Base-by-base conservation (phyloP, 2,329 filamentous ascomycete genomes). In the Alternaria conjuncta region DNA sequence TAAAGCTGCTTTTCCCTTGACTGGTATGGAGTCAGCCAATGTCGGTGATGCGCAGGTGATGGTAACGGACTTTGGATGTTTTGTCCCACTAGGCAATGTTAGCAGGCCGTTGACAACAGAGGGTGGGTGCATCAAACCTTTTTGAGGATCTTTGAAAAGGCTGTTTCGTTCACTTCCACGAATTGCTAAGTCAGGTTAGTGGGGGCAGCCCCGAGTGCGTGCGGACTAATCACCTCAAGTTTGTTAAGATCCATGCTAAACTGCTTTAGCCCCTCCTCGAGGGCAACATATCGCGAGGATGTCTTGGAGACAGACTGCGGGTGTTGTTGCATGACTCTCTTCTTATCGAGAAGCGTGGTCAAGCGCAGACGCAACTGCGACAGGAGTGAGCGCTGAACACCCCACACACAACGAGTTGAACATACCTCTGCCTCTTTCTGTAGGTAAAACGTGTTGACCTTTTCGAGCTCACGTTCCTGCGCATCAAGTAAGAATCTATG, bases 1-100 rank as follows among this genome's bases (percentile, higher is more conserved):
- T 98, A 99, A 44, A 98, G 87, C 82, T 98, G 96, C 81, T 99
- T 99, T 63, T 96, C 97, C 80, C 95, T 95, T 55, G 95, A 98
- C 86, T 90, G 79, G 58, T 51, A 65, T 60, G 53, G 63, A 26
- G 71, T 82, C 73, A 81, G 82, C 75, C 49, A 55, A 23, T 51
- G 69, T 67, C 55, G 61, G 55, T 57, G 61, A 63, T 66, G 50
- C 53, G 32, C 55, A 64, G 30, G 67, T 63, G 49, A 58, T 59
- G 72, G 53, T 60, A 62, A 70, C 80, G 69, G 78, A 90, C 88
- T 86, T 98, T 99, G 71, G 95, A 97, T 2, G 94, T 97, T 87
- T 99, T 99, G 83, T 99, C 96, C 96, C 96, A 99, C 88, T 90
- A 77, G 57, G 61, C 67, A 60, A 68, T 55, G 82, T 82, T 74